A percentile compares a stretch with the other conserved stretches of the same genome.
phyloP scores from a whole-genome alignment of 768 basidiomycete genomes.

The Mrakia hoshinonis region DNA sequence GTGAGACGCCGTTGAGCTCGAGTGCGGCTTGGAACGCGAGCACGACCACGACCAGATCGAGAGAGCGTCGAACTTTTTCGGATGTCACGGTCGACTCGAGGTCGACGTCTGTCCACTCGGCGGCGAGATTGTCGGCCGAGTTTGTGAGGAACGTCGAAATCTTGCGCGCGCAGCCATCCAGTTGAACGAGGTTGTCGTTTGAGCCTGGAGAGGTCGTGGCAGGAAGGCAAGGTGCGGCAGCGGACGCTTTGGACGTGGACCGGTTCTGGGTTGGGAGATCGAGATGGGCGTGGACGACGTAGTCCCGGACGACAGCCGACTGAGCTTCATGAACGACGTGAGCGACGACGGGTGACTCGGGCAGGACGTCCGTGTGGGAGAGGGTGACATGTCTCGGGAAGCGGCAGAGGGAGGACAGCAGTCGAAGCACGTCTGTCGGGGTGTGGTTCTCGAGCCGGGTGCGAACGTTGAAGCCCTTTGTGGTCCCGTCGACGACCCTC shows the following conservation, averaged over 20 bases:
- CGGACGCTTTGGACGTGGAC: neutral
- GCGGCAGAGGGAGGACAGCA: constrained; percentile 60
- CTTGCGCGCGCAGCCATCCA: constrained; percentile 36
- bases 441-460: constrained; percentile 50
- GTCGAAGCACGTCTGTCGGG: constrained; percentile 51
- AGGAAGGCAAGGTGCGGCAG: neutral
- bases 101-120: constrained; percentile 47
- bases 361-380: constrained; percentile 48
- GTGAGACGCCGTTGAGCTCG: constrained; percentile 54
- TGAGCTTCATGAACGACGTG: constrained; percentile 53
- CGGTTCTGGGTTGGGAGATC: constrained; percentile 36
- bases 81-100: constrained; percentile 45
- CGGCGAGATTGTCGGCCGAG: constrained; percentile 49
- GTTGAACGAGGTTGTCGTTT: neutral
- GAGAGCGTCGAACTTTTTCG: constrained; percentile 55
- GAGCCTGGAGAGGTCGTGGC: too few species aligned
- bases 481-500: constrained; percentile 47
- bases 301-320: constrained; percentile 58
- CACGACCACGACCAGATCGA: constrained; percentile 62
- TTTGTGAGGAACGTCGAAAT: constrained; percentile 58
- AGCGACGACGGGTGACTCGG: constrained; percentile 59
- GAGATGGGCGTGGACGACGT: constrained; percentile 57
- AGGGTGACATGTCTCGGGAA: constrained; percentile 45
- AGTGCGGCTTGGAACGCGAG: constrained; percentile 62
- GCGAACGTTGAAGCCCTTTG: constrained; percentile 41